Percentiles rank a stretch among this genome's conserved stretches.
These are phyloP conservation scores for Ascosphaera apis DNA, from an alignment of 2,329 filamentous ascomycete species.

Conservation along the genomic window DNA sequence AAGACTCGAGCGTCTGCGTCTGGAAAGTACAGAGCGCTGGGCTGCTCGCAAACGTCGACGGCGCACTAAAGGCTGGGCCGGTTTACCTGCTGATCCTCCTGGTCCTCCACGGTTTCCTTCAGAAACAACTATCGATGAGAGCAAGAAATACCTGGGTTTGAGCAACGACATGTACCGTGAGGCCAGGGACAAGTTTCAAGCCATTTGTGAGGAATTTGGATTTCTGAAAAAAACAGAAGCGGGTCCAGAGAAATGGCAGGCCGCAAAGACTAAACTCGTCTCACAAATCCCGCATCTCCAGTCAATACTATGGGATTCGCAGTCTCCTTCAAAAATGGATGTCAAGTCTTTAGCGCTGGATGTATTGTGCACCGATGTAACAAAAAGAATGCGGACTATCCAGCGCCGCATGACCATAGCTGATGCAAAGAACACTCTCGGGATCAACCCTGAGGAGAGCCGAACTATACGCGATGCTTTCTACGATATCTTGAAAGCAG, in stretches of 20 bases:
- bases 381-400: constrained; percentile 48
- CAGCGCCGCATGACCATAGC: constrained; percentile 46
- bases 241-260: constrained; percentile 50
- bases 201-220: constrained; percentile 42
- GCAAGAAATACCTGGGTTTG: constrained; percentile 44
- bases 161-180: constrained; percentile 39
- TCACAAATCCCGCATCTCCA: constrained; percentile 41
- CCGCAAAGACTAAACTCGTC: constrained; percentile 43
- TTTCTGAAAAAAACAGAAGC: constrained; percentile 57
- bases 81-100: constrained; percentile 42
- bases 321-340: constrained; percentile 31
- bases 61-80: constrained; percentile 43
- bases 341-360: constrained; percentile 48
- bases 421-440: constrained; percentile 49
- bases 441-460: constrained; percentile 43
- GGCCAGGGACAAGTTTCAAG: constrained; percentile 42
- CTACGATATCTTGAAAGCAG: constrained; percentile 38
- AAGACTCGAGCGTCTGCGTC: constrained; percentile 30
- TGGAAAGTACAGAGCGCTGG: constrained; percentile 39
- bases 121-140: constrained; percentile 61
- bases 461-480: constrained; percentile 43
- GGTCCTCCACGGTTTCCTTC: constrained; percentile 55
- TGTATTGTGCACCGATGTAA: constrained; percentile 59
- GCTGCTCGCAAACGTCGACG: constrained; percentile 41
- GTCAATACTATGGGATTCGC: constrained; percentile 33